phyloP scores from a whole-genome alignment of 768 basidiomycete genomes.

The Boletus rex-veris region DNA sequence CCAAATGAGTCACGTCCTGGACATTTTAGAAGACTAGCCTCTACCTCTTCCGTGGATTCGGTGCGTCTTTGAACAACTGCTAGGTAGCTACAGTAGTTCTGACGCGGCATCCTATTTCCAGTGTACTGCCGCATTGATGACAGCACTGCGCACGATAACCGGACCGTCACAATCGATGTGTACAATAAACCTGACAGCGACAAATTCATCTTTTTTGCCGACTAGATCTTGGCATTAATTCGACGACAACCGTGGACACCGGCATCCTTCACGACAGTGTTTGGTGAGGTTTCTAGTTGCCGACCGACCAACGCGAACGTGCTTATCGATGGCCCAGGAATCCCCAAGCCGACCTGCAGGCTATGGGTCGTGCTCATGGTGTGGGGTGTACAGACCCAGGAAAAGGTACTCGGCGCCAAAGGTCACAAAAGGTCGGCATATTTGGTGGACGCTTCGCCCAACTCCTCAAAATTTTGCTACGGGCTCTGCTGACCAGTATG shows the following conservation, averaged over 20 bases:
- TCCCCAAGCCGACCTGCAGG: too few relatives aligned
- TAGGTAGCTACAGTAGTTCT: neutral
- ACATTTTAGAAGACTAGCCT: constrained; percentile 98
- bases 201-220: constrained; percentile 90
- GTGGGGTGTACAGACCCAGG: too few relatives aligned
- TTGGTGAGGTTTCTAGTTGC: constrained; percentile 53
- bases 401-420: too few relatives aligned
- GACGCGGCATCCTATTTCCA: constrained; percentile 27
- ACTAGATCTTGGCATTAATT: constrained; percentile 97
- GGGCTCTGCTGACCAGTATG: too few relatives aligned
- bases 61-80: constrained; percentile 44
- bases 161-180: constrained; percentile 93
- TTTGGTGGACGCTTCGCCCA: too few relatives aligned
- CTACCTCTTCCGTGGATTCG: constrained; percentile 84
- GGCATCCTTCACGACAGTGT: constrained; percentile 96
- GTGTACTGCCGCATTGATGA: constrained; percentile 98
- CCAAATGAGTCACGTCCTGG: constrained; percentile 97
- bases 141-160: constrained; percentile 92
- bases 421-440: too few relatives aligned
- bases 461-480: too few relatives aligned
- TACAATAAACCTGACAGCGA: constrained; percentile 94
- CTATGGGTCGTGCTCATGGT: too few relatives aligned
- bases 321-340: too few relatives aligned
- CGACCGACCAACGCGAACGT: neutral
- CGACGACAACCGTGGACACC: constrained; percentile 91